These are phyloP conservation scores for Penicillium sp. DNA, from an alignment of 2,329 filamentous ascomycete species.

Conservation along the genomic window DNA sequence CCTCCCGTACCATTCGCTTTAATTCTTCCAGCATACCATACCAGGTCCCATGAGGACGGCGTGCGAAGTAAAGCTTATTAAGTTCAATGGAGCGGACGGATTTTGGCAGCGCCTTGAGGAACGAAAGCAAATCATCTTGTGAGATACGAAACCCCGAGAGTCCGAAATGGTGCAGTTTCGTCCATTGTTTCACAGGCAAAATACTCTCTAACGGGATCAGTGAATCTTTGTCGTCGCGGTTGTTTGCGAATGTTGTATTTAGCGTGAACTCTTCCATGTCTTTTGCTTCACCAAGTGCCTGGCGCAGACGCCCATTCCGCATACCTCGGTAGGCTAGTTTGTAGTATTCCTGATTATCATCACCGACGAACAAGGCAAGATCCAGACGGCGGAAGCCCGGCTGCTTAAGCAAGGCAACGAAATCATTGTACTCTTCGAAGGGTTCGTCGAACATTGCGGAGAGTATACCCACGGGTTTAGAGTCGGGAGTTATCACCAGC, in stretches of 20 bases:
- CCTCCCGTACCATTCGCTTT: not conserved
- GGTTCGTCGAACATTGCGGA: constrained; percentile 28
- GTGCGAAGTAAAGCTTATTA: not conserved
- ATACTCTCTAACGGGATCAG: not conserved
- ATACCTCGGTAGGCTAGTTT: not conserved
- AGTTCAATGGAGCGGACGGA: not conserved
- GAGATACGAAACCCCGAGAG: not conserved
- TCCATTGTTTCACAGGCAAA: not conserved
- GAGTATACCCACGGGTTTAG: constrained; percentile 32
- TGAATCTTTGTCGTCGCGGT: not conserved
- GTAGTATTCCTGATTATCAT: not conserved
- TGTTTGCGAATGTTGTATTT: not conserved
- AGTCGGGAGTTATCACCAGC: constrained; percentile 34
- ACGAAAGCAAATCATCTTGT: not conserved
- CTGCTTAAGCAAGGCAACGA: constrained; percentile 19
- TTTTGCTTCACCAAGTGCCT: constrained; percentile 5
- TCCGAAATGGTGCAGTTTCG: constrained; percentile 1
- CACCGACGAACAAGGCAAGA: constrained; percentile 19
- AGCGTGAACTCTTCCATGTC: constrained; percentile 1
- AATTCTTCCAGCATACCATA: not conserved
- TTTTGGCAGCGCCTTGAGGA: not conserved
- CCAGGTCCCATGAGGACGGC: too few relatives aligned
- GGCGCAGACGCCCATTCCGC: not conserved
- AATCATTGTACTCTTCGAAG: constrained; percentile 25
- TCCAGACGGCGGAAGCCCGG: constrained; percentile 30